phyloP scores from a whole-genome alignment of 2,329 filamentous ascomycete genomes.

The Pseudopyricularia cyperi region DNA sequence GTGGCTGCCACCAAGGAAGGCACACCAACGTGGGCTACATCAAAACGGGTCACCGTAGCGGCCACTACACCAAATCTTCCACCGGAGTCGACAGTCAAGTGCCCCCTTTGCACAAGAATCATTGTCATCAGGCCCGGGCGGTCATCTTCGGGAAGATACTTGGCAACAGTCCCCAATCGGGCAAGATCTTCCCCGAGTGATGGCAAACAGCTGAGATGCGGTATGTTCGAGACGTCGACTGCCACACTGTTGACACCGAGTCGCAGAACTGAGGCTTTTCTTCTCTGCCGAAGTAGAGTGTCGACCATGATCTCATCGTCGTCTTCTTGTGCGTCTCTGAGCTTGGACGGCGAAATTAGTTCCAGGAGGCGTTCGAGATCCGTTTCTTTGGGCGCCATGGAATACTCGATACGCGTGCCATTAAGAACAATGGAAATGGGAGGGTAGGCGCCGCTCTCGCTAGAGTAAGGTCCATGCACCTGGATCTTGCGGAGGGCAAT shows the following conservation, averaged over 20 bases:
- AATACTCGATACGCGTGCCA: conserved; percentile 59
- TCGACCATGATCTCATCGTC: conserved; percentile 94
- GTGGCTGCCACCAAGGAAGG: conserved; percentile 75
- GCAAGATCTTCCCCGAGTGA: conserved; percentile 66
- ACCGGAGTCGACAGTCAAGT: conserved; percentile 49
- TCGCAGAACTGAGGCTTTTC: conserved; percentile 73
- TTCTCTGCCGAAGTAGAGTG: conserved; percentile 72
- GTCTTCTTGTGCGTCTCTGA: conserved; percentile 56
- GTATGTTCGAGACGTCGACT: conserved; percentile 46
- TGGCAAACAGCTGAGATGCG: conserved; percentile 54
- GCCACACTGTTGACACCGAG: conserved; percentile 53
- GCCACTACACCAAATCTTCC: conserved; percentile 54
- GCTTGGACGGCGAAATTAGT: conserved; percentile 81
- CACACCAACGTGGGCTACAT: conserved; percentile 70
- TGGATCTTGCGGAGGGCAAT: conserved; percentile 65
- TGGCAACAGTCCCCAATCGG: conserved; percentile 75
- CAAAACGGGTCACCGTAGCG: conserved; percentile 46
- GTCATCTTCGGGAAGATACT: conserved; percentile 93
- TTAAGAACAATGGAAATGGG: conserved; percentile 48
- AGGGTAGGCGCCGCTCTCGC: conserved; percentile 36
- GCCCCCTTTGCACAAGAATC: conserved; percentile 49
- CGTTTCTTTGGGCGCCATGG: conserved; percentile 57
- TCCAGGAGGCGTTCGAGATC: conserved; percentile 75
- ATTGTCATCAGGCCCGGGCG: conserved; percentile 77
- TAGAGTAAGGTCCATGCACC: conserved; percentile 56